Conservation (phyloP, 2,329 filamentous ascomycete species). For the Pseudogymnoascus sp. region DNA sequence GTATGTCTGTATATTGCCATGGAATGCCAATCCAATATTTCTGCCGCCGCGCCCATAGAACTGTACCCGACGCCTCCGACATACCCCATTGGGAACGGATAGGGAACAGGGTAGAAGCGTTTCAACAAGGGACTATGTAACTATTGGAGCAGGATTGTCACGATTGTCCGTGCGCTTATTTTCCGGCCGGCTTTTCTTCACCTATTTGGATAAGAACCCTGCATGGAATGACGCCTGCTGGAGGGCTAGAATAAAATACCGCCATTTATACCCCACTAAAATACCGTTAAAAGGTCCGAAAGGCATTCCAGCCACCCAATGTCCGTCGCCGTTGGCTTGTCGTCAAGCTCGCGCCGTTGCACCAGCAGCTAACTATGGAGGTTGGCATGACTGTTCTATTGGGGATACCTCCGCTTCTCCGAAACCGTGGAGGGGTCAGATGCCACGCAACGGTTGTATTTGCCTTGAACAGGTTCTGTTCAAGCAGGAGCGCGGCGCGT, state of each 20-base stretch:
- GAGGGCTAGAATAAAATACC: background rate
- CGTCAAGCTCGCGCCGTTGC: background rate
- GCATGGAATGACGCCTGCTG: background rate
- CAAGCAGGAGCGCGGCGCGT: background rate
- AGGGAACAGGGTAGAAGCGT: background rate
- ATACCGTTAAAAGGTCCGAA: background rate
- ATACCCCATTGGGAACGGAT: background rate
- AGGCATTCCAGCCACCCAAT: background rate
- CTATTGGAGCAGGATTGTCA: background rate
- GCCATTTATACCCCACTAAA: background rate
- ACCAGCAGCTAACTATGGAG: background rate
- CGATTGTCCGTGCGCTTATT: background rate
- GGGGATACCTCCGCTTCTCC: background rate
- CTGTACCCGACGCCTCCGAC: background rate
- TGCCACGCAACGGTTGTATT: background rate
- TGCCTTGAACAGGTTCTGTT: background rate
- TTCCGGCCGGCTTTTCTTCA: background rate
- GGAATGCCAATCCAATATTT: background rate
- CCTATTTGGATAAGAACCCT: background rate
- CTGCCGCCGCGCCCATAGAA: background rate
- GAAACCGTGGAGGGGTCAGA: background rate
- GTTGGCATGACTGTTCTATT: background rate
- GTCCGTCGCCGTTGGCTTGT: background rate
- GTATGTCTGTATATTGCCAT: background rate
- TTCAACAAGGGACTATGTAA: background rate